Conservation (phyloP, 2,329 filamentous ascomycete genomes). For the Sporothrix dimorphospora region DNA sequence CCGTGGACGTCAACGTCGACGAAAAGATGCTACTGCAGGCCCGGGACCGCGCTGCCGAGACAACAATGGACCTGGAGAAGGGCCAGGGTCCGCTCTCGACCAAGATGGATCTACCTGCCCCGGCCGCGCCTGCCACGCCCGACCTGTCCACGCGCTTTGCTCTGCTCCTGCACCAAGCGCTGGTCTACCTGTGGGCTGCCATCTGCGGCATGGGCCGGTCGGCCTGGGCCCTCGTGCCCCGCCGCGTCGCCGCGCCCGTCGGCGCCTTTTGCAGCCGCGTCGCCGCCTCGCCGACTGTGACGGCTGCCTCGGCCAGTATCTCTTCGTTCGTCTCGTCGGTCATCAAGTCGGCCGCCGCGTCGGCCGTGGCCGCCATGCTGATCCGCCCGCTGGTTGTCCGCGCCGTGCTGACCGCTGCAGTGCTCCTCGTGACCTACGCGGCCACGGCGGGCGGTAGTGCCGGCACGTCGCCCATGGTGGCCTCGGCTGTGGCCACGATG, state of each 20-base stretch:
- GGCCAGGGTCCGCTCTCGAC: slow-evolving; percentile 10
- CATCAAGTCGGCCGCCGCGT: slow-evolving; percentile 24
- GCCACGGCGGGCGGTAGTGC: slow-evolving; percentile 22
- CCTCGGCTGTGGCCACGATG: slow-evolving; percentile 16
- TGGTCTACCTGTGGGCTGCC: slow-evolving; percentile 29
- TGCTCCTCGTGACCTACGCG: slow-evolving; percentile 28
- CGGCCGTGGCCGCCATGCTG: slow-evolving; percentile 25
- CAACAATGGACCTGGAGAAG: slow-evolving; percentile 27
- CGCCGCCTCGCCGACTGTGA: slow-evolving; percentile 26
- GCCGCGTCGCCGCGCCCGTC: slow-evolving; percentile 30
- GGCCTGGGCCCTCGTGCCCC: slow-evolving; percentile 30
- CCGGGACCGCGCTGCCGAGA: slow-evolving; percentile 6
- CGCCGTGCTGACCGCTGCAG: slow-evolving; percentile 19
- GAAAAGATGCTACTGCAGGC: slow-evolving; percentile 27
- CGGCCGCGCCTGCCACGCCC: neutral
- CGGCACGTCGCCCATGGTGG: slow-evolving; percentile 20
- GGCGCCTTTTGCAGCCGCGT: slow-evolving; percentile 22
- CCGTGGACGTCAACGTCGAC: neutral
- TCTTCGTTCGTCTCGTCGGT: slow-evolving; percentile 19
- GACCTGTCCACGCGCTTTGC: slow-evolving; percentile 23
- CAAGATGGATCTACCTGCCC: neutral
- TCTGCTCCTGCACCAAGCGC: slow-evolving; percentile 29
- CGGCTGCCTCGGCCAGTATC: slow-evolving; percentile 19
- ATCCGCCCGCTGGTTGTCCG: slow-evolving; percentile 32
- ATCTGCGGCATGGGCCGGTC: slow-evolving; percentile 10